Conservation (phyloP, 2,329 filamentous ascomycete genomes). For the Trichothecium roseum region DNA sequence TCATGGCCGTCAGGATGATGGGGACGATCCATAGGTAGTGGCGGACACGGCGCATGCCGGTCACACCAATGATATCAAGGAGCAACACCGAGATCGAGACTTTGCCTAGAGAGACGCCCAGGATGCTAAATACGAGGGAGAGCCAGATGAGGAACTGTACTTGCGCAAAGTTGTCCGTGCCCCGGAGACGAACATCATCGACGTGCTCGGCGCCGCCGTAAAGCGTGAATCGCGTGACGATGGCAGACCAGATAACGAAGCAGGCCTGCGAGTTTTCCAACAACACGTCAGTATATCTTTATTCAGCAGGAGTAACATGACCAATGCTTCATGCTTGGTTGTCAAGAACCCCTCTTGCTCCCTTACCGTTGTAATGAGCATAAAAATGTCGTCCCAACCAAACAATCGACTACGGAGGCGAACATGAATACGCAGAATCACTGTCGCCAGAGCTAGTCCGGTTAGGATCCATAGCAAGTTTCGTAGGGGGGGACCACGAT, state of each 20-base stretch:
- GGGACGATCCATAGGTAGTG: conserved; percentile 11
- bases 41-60: conserved; percentile 10
- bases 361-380: no score
- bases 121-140: conserved; percentile 10
- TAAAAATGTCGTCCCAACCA: no score
- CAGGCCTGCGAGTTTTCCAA: conserved; percentile 9
- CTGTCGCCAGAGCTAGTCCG: no score
- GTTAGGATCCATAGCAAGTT: no score
- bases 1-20: conserved; percentile 7
- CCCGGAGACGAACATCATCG: conserved; percentile 7
- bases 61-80: conserved; percentile 9
- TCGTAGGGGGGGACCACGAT: no score
- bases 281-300: no score
- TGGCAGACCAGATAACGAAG: conserved; percentile 10
- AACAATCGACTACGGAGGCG: no score
- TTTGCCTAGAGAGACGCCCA: conserved; percentile 11
- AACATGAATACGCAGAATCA: no score
- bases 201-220: conserved; percentile 10
- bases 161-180: conserved; percentile 9
- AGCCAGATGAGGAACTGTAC: conserved; percentile 11
- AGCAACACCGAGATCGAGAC: conserved; percentile 11
- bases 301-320: no score
- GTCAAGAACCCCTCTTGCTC: no score
- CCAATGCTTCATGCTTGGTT: no score
- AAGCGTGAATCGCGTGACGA: conserved; percentile 9